A percentile compares a stretch with the other conserved stretches of the same genome.
Evolutionary conservation across 148 eudicot species (phyloP).

Genomic region (Camellia granthamiana): DNA sequence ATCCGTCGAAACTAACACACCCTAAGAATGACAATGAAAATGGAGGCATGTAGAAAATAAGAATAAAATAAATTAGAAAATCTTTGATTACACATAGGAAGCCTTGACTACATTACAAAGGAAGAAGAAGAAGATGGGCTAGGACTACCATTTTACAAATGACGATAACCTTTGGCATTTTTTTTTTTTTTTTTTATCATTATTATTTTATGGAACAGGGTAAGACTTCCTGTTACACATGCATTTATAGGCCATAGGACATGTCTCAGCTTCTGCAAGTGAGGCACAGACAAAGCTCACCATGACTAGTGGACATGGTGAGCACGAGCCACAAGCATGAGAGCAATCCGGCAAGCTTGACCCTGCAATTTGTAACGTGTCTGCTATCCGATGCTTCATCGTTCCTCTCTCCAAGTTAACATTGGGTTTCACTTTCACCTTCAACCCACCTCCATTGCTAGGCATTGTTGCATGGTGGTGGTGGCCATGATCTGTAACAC

Average conservation of each 20-base stretch:
- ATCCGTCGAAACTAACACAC: no score
- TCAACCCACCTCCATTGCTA: neutral
- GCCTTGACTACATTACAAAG: neutral
- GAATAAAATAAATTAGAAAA: neutral
- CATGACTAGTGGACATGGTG: slow-evolving; percentile 73
- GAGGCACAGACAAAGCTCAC: slow-evolving; percentile 71
- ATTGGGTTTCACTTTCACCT: neutral
- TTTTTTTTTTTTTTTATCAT: neutral
- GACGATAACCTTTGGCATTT: neutral
- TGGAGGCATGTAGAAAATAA: neutral
- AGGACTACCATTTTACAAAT: neutral
- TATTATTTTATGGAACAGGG: slow-evolving; percentile 52
- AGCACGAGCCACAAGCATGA: slow-evolving; percentile 70
- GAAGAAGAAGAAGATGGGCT: neutral
- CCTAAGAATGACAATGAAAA: no score
- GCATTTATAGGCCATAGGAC: slow-evolving; percentile 79
- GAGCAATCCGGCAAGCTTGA: slow-evolving; percentile 72
- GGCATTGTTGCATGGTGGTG: slow-evolving; percentile 20
- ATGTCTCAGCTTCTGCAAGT: slow-evolving; percentile 63
- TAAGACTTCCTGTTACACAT: slow-evolving; percentile 73
- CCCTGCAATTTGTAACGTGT: slow-evolving; percentile 55
- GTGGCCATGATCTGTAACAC: slow-evolving; percentile 20
- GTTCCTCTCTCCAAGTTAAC: slow-evolving; percentile 6
- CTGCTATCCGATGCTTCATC: slow-evolving; percentile 20
- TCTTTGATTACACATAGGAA: neutral